Base-by-base conservation (phyloP, 2,329 filamentous ascomycete genomes). In the Phyllosticta paracitricarpa region DNA sequence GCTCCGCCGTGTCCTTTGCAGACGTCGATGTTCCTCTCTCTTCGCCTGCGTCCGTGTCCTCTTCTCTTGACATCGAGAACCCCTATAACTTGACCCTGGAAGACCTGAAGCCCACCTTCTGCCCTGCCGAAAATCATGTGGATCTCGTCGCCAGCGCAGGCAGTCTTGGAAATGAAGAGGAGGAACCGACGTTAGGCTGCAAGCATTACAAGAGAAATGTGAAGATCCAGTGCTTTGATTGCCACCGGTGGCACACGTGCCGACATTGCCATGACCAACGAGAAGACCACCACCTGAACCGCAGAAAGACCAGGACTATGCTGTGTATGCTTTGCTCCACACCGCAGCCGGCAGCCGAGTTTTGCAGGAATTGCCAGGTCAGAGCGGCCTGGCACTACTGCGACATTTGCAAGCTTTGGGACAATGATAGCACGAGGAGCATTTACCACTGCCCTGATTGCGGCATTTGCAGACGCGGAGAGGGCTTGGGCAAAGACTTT, bases 371-470 rank as follows among this genome's bases (percentile, higher is more conserved):
- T 61, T 99, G 94, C 71, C 88, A 86, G 19, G 84, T 86, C 66
- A 83, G 85, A 62, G 84, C 90, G 6, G 91, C 93, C 12, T 88
- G 88, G 69, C 97, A 97, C 73, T 99, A 95, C 72, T 99, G 94
- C 76, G 83, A 85, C 59, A 88, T 94, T 61, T 99, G 94, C 80
- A 97, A 97, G 75, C 81, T 99, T 1, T 99, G 94, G 94, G 93
- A 97, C 70, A 91, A 97, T 69, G 89, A 97, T 67, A 84, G 86
- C 60, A 87, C 85, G 66, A 97, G 95, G 73, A 88, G 87, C 65
- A 96, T 97, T 62, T 99, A 99, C 71, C 94, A 99, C 72, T 99
- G 94, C 73, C 84, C 86, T 69, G 94, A 97, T 69, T 99, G 94
- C 73, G 94, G 94, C 4, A 96, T 99, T 64, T 99, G 94, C 72